Percentiles rank a stretch among this genome's conserved stretches.
Evolutionary conservation across 2,329 filamentous ascomycete genomes (phyloP).

Genomic region (Hypoxylon sp.): DNA sequence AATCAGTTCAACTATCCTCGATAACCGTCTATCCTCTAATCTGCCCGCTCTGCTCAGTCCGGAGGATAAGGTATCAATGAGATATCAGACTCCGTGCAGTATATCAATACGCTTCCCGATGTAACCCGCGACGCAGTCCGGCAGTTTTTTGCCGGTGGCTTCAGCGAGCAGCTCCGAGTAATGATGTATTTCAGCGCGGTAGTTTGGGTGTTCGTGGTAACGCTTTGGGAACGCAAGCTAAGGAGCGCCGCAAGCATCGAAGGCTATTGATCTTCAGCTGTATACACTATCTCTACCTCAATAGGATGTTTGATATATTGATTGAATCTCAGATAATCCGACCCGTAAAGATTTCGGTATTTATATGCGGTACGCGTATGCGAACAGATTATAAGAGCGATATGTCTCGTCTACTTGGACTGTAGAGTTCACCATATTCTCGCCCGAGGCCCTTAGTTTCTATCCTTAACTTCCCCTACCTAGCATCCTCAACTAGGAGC

Average conservation of each 20-base stretch:
- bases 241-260: slow-evolving; percentile 40
- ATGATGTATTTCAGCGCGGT: slow-evolving; percentile 51
- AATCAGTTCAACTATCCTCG: slow-evolving; percentile 45
- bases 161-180: slow-evolving; percentile 42
- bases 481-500: background rate
- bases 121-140: slow-evolving; percentile 42
- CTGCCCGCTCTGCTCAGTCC: slow-evolving; percentile 36
- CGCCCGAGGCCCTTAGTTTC: background rate
- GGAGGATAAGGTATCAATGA: slow-evolving; percentile 39
- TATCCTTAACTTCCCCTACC: background rate
- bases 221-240: slow-evolving; percentile 46
- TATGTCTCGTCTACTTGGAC: background rate
- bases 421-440: background rate
- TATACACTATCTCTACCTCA: background rate
- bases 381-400: background rate
- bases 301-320: background rate
- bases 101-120: slow-evolving; percentile 43
- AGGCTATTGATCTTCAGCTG: slow-evolving; percentile 27
- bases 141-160: slow-evolving; percentile 44
- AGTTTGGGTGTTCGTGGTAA: slow-evolving; percentile 40
- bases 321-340: background rate
- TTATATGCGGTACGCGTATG: too few relatives aligned
- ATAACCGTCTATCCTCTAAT: slow-evolving; percentile 40
- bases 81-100: slow-evolving; percentile 45
- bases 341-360: too few relatives aligned